Conservation (phyloP, 371 early-diverging fungal species). For the Smittium mucronatum region DNA sequence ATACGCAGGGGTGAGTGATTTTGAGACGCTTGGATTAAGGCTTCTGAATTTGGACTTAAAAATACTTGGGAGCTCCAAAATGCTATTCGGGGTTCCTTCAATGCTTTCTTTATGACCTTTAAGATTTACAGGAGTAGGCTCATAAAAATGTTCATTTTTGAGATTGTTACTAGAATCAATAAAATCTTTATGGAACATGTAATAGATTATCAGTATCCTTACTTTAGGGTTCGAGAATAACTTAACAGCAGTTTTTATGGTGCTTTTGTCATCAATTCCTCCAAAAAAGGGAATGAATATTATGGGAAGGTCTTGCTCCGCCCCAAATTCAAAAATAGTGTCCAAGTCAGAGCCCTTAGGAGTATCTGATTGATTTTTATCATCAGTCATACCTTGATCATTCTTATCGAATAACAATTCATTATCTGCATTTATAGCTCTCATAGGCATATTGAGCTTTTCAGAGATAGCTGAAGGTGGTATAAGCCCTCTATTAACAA, state of each 20-base stretch:
- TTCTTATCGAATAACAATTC: too few relatives aligned
- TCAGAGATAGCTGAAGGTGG: constrained; percentile 8
- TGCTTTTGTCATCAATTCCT: constrained; percentile 46
- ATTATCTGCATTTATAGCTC: too few relatives aligned
- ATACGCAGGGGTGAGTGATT: too few relatives aligned
- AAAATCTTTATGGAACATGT: neutral
- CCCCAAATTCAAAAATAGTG: neutral
- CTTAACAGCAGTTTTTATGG: constrained; percentile 15
- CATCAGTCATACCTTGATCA: too few relatives aligned
- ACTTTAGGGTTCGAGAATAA: neutral
- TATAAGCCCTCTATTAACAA: constrained; percentile 62
- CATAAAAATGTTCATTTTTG: neutral
- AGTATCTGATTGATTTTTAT: too few relatives aligned
- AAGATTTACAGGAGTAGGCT: neutral
- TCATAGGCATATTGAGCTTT: neutral
- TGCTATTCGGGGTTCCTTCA: too few relatives aligned
- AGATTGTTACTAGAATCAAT: neutral
- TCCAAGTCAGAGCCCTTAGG: neutral
- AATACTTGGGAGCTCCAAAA: too few relatives aligned
- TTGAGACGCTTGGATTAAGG: too few relatives aligned
- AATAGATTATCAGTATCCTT: neutral
- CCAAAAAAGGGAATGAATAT: constrained; percentile 47
- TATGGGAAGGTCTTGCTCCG: neutral
- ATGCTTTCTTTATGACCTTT: too few relatives aligned
- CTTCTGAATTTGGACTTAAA: too few relatives aligned